phyloP scores from a whole-genome alignment of 1,139 yeast species.

The Debaryomyces udenii region DNA sequence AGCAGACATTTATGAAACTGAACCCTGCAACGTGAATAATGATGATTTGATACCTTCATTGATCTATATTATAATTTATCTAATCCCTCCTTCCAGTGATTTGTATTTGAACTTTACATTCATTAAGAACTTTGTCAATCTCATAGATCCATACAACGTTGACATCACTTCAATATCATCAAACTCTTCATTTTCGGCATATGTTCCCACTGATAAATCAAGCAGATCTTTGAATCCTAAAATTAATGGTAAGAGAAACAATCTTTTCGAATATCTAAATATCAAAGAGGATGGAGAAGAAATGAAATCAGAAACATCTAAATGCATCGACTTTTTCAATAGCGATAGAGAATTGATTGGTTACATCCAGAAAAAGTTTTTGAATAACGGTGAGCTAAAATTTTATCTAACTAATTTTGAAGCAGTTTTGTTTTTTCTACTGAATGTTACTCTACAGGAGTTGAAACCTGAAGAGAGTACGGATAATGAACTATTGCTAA shows the following conservation, averaged over 20 bases:
- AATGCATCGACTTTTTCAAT: slow-evolving; percentile 27
- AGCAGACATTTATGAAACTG: slow-evolving; percentile 22
- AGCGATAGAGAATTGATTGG: slow-evolving; percentile 36
- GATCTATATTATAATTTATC: slow-evolving; percentile 39
- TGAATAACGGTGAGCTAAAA: slow-evolving; percentile 43
- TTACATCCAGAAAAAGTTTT: slow-evolving; percentile 29
- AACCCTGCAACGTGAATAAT: slow-evolving; percentile 32
- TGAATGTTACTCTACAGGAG: slow-evolving; percentile 40
- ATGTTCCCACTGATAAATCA: slow-evolving; percentile 19
- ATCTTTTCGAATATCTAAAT: slow-evolving; percentile 38
- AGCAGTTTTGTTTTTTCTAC: slow-evolving; percentile 43
- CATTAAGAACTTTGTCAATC: slow-evolving; percentile 39
- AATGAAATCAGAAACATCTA: slow-evolving; percentile 5
- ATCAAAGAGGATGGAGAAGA: slow-evolving; percentile 23
- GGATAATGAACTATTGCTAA: slow-evolving; percentile 22
- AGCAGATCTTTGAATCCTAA: slow-evolving; percentile 8
- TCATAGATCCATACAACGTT: slow-evolving; percentile 36
- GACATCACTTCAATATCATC: slow-evolving; percentile 21
- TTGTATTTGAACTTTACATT: slow-evolving; percentile 42
- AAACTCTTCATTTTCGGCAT: slow-evolving; percentile 16
- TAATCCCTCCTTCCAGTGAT: slow-evolving; percentile 24
- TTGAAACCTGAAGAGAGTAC: slow-evolving; percentile 22
- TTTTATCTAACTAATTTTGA: slow-evolving; percentile 49
- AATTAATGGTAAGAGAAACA: slow-evolving; percentile 14
- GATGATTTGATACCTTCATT: slow-evolving; percentile 45